Base-by-base conservation (phyloP, 2,329 filamentous ascomycete genomes). In the Neospermospora avenae region DNA sequence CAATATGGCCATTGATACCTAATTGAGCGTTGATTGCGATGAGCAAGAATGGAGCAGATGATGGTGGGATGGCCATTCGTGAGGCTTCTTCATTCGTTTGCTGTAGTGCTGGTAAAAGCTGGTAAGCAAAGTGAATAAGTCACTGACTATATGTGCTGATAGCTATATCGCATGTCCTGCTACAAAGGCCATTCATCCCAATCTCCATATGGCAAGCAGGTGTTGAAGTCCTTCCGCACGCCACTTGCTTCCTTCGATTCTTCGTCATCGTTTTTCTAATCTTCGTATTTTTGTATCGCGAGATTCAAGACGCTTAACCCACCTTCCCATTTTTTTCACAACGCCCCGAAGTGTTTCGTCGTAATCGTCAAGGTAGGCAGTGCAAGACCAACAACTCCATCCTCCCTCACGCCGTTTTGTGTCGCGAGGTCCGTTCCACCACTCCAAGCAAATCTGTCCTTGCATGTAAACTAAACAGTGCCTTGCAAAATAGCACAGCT, bases 131-230 rank as follows among this genome's bases (percentile, higher is more conserved):
- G 18, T 13, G 28, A 37, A 20, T 18, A 37, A 22, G 18, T 34
- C 18, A 37, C 34, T 14, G 31, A 42, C 35, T 41, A 24, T n/a
- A 35, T 42, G 34, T 28, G 28, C 20, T 24, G 25, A 16, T 7
- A 20, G 25, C n/a, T n/a, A 24, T 24, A 20, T 16, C 39, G 14
- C n/a, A 22, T 45, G 16, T 13, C 11, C 7, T 42, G 39, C 39
- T 41, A 37, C 51, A 25, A 34, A 22, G 28, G 53, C 53, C 39
- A 45, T 55, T 55, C 53, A 55, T 55, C 53, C 53, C 53, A 37
- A 35, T 44, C n/a, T 41, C 8, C 41, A 22, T 35, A 24, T 25
- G 24, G 16, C 25, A 22, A 42, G 24, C 24, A 55, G 53, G 53
- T n/a, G 39, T 45, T 45, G 39, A 45, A 55, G 53, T 46, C 53